These are phyloP conservation scores for Stephanodiscus minutulus DNA, from an alignment of 108 stramenopile species.

Conservation along the genomic window DNA sequence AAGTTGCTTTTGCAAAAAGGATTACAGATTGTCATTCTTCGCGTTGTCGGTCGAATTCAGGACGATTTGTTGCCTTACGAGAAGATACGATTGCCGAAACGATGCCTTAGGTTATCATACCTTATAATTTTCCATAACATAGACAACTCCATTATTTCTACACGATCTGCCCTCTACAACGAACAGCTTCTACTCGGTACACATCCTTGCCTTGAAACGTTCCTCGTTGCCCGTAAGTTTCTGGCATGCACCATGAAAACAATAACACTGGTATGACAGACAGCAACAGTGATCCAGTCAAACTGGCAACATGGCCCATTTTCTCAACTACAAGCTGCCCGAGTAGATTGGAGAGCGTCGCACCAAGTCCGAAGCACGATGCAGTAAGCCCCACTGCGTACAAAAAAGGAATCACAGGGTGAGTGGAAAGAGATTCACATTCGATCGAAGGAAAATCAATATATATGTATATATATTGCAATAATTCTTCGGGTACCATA, in stretches of 20 bases:
- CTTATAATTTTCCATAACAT: not conserved
- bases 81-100: no score
- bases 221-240: slow-evolving; percentile 68
- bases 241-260: slow-evolving; percentile 75
- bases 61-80: no score
- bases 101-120: not conserved
- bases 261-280: slow-evolving; percentile 76
- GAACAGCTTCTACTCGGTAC: not conserved
- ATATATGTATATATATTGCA: no score
- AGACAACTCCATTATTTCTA: not conserved
- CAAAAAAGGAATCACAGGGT: not conserved
- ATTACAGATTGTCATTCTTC: no score
- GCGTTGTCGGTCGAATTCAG: no score
- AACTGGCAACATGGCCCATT: slow-evolving; percentile 75
- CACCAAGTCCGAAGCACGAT: slow-evolving; percentile 83
- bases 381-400: slow-evolving; percentile 75
- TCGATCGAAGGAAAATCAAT: no score
- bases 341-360: slow-evolving; percentile 76
- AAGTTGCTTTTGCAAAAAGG: no score
- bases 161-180: not conserved
- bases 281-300: slow-evolving; percentile 70
- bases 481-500: not conserved
- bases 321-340: slow-evolving; percentile 82
- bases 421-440: not conserved
- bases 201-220: slow-evolving; percentile 6